These are phyloP conservation scores for Pichia terricola DNA, from an alignment of 1,139 yeast genomes.

Conservation along the genomic window DNA sequence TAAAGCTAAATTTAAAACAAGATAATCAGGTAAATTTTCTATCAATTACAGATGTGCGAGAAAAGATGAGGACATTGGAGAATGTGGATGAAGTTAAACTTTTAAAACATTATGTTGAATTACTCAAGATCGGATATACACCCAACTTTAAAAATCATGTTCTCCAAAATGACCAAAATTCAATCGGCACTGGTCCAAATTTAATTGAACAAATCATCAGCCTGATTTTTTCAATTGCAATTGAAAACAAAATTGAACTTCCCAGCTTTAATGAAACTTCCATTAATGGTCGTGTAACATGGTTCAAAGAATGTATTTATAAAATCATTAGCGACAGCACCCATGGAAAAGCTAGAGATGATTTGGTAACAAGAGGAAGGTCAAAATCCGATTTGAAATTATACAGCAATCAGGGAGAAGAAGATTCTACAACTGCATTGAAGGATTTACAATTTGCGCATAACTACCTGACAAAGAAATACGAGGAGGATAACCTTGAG, in stretches of 20 bases:
- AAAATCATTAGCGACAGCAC: conserved; percentile 23
- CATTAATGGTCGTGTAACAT: conserved; percentile 30
- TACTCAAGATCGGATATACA: conserved; percentile 17
- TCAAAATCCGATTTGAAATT: too few species aligned
- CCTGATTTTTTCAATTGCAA: conserved; percentile 46
- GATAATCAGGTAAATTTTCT: too few species aligned
- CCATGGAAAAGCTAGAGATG: background rate
- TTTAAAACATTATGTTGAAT: conserved; percentile 15
- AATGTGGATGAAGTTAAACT: background rate
- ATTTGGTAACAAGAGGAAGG: too few species aligned
- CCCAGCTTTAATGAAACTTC: conserved; percentile 36
- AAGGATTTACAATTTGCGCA: conserved; percentile 57
- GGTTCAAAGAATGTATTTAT: conserved; percentile 50
- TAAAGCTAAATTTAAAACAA: background rate
- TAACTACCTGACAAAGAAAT: conserved; percentile 51
- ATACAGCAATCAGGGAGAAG: background rate
- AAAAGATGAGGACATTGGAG: background rate
- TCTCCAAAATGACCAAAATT: too few species aligned
- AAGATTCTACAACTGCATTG: conserved; percentile 33
- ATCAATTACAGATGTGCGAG: too few species aligned
- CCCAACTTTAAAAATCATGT: too few species aligned
- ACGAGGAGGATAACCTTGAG: conserved; percentile 35
- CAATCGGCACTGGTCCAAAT: too few species aligned
- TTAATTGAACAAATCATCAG: conserved; percentile 25
- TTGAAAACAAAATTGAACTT: conserved; percentile 37